Conservation (phyloP, 345 rosid species). For the Eutrema heterophyllum region DNA sequence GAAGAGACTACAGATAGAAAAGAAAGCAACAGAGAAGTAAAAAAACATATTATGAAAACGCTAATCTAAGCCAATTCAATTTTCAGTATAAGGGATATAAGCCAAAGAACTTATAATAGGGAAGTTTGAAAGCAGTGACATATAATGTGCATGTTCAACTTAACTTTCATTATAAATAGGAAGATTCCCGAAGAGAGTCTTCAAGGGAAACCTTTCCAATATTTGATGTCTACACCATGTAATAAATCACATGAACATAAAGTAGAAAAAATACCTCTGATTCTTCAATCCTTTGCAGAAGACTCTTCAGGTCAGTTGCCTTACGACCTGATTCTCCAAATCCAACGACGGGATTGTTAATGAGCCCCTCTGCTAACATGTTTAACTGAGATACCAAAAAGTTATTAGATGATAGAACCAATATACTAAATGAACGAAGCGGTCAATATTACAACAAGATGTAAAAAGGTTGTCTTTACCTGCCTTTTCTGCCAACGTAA, state of each 20-base stretch:
- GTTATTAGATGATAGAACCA: slow-evolving; percentile 15
- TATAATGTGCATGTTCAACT: neutral
- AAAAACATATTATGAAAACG: neutral
- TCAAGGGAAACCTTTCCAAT: neutral
- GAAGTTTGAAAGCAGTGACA: neutral
- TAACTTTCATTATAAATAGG: neutral
- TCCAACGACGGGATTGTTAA: slow-evolving; percentile 86
- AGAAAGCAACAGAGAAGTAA: neutral
- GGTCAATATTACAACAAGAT: neutral
- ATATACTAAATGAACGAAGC: slow-evolving; percentile 19
- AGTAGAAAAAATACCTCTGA: slow-evolving; percentile 61
- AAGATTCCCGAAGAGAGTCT: neutral
- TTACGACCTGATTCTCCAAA: slow-evolving; percentile 90
- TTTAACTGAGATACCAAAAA: slow-evolving; percentile 55
- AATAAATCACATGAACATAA: slow-evolving; percentile 14
- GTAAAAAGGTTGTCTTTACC: slow-evolving; percentile 46
- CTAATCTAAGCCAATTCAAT: slow-evolving; percentile 9
- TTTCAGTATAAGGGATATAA: neutral
- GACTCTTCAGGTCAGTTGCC: slow-evolving; percentile 68
- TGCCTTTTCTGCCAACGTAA: slow-evolving; percentile 99
- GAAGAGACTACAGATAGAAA: slow-evolving; percentile 53
- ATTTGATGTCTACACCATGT: slow-evolving; percentile 8
- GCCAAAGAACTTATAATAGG: slow-evolving; percentile 3
- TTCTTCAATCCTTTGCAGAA: slow-evolving; percentile 90
- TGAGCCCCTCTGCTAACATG: slow-evolving; percentile 94